A percentile compares a stretch with the other conserved stretches of the same genome.
Evolutionary conservation across 805 yeast species (phyloP).

Genomic region (Saturnispora zaruensis): DNA sequence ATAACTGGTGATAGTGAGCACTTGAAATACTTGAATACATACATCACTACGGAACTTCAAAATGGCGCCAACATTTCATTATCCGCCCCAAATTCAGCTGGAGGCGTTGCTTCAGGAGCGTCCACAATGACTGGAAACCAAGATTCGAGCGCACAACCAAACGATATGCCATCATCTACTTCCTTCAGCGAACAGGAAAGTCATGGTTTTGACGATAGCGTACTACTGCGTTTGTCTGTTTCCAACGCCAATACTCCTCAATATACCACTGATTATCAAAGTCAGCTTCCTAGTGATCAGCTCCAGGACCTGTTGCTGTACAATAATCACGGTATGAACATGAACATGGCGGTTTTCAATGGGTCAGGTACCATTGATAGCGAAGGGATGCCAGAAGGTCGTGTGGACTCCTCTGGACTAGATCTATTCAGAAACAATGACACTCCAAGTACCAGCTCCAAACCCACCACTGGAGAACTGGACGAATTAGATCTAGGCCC

Average conservation of each 20-base stretch:
- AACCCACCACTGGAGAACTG: constrained; percentile 1
- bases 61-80: not conserved
- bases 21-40: constrained; percentile 28
- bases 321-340: not conserved
- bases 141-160: not conserved
- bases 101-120: constrained; percentile 5
- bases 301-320: constrained; percentile 4
- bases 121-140: constrained; percentile 4
- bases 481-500: constrained; percentile 7
- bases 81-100: constrained; percentile 3
- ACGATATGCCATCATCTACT: not conserved
- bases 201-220: not conserved
- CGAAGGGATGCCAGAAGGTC: constrained; percentile 6
- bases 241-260: constrained; percentile 7
- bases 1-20: constrained; percentile 43
- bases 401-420: constrained; percentile 12
- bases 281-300: not conserved
- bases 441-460: not conserved
- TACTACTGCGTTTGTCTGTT: not conserved
- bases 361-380: constrained; percentile 11
- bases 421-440: constrained; percentile 11
- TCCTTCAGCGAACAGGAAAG: not conserved
- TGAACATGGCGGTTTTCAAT: constrained; percentile 12
- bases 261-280: not conserved
- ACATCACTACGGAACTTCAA: constrained; percentile 19